Percentiles rank a stretch among this genome's conserved stretches.
Conservation (phyloP, 2,329 filamentous ascomycete genomes). For the Ilyonectria destructans region DNA sequence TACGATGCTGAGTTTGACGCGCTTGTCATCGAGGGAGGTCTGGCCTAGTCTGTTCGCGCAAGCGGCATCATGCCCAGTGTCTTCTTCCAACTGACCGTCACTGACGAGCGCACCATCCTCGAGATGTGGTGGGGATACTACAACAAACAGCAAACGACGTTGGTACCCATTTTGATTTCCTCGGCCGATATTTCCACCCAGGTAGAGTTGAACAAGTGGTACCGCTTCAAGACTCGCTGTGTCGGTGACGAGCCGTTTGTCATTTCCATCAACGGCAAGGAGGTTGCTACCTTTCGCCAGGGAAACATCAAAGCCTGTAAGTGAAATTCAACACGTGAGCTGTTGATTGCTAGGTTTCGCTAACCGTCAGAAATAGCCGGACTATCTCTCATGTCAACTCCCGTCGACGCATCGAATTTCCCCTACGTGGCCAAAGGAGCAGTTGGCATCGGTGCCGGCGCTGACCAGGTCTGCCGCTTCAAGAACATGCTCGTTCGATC, state of each 20-base stretch:
- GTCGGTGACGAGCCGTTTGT: not conserved
- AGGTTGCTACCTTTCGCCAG: conserved; percentile 8
- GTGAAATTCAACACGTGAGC: not conserved
- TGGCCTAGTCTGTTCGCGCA: conserved; percentile 1
- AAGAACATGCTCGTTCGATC: conserved; percentile 13
- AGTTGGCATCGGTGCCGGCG: conserved; percentile 5
- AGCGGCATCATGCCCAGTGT: not conserved
- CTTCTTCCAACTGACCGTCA: not conserved
- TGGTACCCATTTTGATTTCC: not conserved
- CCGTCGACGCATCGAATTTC: conserved; percentile 2
- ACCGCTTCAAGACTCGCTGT: conserved; percentile 10
- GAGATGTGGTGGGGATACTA: conserved; percentile 21
- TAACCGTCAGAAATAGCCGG: not conserved
- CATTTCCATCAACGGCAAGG: conserved; percentile 1
- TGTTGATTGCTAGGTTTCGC: not conserved
- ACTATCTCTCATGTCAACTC: not conserved
- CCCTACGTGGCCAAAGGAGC: conserved; percentile 6
- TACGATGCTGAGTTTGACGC: conserved; percentile 9
- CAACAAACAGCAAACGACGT: conserved; percentile 4
- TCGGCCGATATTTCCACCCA: not conserved
- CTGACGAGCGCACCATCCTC: not conserved
- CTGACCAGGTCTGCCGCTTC: conserved; percentile 19
- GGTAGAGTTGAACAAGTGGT: not conserved
- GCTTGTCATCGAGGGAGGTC: not conserved
- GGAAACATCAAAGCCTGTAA: conserved; percentile 6